Evolutionary conservation across 106 monocot species (phyloP).

Genomic region (Acorus calamus): DNA sequence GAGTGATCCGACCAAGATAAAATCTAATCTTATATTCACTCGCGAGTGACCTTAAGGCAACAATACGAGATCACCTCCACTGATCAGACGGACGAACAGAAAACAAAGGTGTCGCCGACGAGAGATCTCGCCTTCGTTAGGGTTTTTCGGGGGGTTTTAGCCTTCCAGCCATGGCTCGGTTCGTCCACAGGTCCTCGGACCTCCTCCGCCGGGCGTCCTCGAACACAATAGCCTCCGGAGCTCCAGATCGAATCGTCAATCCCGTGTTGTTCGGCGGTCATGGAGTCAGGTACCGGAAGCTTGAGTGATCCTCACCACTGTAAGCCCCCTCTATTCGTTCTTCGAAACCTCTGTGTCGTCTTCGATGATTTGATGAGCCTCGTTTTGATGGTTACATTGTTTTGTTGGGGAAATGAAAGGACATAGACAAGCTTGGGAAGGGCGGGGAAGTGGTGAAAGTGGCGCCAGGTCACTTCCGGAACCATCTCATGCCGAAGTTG

Average conservation of each 20-base stretch:
- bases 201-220: too few species aligned
- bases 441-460: conserved; percentile 88
- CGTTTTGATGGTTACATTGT: not conserved
- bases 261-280: conserved; percentile 53
- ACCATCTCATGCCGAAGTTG: conserved; percentile 92
- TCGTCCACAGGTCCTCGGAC: too few species aligned
- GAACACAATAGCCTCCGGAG: too few species aligned
- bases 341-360: not conserved
- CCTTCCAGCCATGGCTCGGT: too few species aligned
- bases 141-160: too few species aligned
- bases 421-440: conserved; percentile 71
- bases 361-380: not conserved
- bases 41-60: too few species aligned
- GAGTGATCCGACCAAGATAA: too few species aligned
- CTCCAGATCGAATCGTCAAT: conserved; percentile 31
- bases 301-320: conserved; percentile 94
- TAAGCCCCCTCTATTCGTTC: not conserved
- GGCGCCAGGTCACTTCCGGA: conserved; percentile 87
- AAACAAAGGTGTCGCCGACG: too few species aligned
- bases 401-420: conserved; percentile 18
- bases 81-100: too few species aligned
- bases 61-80: too few species aligned
- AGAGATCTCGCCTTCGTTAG: too few species aligned
- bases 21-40: too few species aligned
- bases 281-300: conserved; percentile 70